Evolutionary conservation across 441 rosid genomes (phyloP).

Genomic region (Breynia disticha): DNA sequence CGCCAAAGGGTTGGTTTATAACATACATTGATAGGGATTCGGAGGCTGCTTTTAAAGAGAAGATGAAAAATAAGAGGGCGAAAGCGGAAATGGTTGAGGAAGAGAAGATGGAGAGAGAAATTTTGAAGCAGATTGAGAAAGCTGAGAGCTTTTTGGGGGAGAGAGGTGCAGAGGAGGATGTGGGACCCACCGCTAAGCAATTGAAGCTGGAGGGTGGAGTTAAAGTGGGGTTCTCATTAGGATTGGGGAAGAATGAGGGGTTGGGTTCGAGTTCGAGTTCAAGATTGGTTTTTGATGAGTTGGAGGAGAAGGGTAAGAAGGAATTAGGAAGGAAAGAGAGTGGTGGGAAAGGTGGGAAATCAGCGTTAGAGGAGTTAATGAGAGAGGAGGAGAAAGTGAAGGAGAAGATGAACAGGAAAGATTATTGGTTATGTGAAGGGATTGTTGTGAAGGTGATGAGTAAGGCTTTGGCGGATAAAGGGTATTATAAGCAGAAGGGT

Average conservation of each 20-base stretch:
- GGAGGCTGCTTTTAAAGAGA: constrained; percentile 77
- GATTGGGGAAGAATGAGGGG: constrained; percentile 41
- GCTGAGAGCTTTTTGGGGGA: constrained; percentile 34
- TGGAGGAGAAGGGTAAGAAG: constrained; percentile 31
- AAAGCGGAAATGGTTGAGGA: constrained; percentile 73
- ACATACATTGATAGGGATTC: constrained; percentile 86
- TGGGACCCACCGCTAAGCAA: constrained; percentile 15
- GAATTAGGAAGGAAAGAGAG: constrained; percentile 25
- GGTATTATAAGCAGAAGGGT: constrained; percentile 87
- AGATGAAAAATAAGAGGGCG: constrained; percentile 68
- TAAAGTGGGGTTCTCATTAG: constrained; percentile 68
- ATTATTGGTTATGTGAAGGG: constrained; percentile 81
- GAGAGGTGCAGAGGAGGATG: constrained; percentile 1
- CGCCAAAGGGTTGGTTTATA: constrained; percentile 94
- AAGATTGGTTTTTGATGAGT: constrained; percentile 51
- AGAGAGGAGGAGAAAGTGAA: constrained; percentile 77
- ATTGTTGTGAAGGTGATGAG: constrained; percentile 89
- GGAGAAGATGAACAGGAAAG: constrained; percentile 74
- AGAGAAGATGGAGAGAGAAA: constrained; percentile 84
- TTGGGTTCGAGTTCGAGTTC: constrained; percentile 10
- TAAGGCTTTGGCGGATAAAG: constrained; percentile 62
- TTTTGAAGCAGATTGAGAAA: constrained; percentile 69
- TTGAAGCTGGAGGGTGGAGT: constrained; percentile 45
- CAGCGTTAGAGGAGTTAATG: constrained; percentile 83
- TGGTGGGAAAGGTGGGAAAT: constrained; percentile 28